Conservation (phyloP, 306 rosid genomes). For the Corylus avellana region DNA sequence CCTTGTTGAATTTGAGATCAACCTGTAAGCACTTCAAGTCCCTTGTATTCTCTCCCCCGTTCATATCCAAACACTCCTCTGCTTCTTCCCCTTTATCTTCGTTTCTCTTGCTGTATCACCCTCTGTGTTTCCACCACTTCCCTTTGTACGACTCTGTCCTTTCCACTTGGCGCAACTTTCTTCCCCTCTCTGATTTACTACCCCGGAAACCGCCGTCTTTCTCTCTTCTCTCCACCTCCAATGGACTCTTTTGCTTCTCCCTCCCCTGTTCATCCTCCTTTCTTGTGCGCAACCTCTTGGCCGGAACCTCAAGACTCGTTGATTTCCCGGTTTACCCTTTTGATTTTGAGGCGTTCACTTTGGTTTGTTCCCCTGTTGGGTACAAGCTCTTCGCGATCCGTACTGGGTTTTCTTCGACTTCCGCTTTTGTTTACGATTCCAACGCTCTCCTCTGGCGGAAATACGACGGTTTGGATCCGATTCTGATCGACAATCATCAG, state of each 20-base stretch:
- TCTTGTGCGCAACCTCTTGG: constrained; percentile 60
- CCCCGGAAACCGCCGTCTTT: constrained; percentile 32
- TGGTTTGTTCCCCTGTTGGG: constrained; percentile 59
- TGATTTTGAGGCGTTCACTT: constrained; percentile 53
- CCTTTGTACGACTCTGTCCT: constrained; percentile 65
- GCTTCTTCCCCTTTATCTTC: constrained; percentile 56
- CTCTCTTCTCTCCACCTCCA: constrained; percentile 54
- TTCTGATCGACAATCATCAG: constrained; percentile 43
- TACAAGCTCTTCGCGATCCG: constrained; percentile 52
- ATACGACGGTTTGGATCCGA: constrained; percentile 43
- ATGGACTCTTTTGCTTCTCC: constrained; percentile 73
- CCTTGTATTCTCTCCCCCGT: constrained; percentile 66
- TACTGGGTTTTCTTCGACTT: constrained; percentile 40
- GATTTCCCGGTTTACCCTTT: constrained; percentile 55
- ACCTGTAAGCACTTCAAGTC: constrained; percentile 78
- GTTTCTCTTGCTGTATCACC: constrained; percentile 77
- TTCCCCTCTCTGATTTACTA: constrained; percentile 46
- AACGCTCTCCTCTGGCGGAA: constrained; percentile 45
- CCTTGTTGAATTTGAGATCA: constrained; percentile 62
- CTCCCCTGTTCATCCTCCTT: constrained; percentile 52
- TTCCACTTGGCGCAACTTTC: constrained; percentile 60
- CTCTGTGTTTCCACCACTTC: constrained; percentile 57
- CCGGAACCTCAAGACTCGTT: constrained; percentile 55
- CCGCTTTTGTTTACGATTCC: constrained; percentile 54
- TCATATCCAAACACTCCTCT: constrained; percentile 58